phyloP scores from a whole-genome alignment of 2,329 filamentous ascomycete species.

The Nannizziopsis arthrosporioides region DNA sequence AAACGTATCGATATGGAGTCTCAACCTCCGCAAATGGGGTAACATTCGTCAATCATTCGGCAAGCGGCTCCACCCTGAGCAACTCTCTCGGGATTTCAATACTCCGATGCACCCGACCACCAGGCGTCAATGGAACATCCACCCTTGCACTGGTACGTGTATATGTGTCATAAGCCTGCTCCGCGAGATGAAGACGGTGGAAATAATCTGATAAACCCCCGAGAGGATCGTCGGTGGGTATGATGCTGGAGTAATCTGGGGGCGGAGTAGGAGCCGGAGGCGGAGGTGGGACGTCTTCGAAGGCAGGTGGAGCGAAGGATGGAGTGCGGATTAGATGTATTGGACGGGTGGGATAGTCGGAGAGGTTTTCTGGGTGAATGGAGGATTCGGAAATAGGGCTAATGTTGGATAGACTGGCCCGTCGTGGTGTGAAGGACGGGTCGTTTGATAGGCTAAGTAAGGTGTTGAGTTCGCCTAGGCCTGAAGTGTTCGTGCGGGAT shows the following conservation, averaged over 20 bases:
- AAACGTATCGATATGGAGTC: neutral
- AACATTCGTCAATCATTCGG: neutral
- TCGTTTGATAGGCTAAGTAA: slow-evolving; percentile 12
- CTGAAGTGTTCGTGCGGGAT: slow-evolving; percentile 18
- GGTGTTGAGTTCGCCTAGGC: slow-evolving; percentile 22
- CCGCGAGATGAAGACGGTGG: slow-evolving; percentile 51
- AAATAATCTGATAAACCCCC: slow-evolving; percentile 61
- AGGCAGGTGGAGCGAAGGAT: slow-evolving; percentile 78
- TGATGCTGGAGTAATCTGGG: slow-evolving; percentile 69
- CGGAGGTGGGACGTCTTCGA: slow-evolving; percentile 68
- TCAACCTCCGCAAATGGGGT: neutral
- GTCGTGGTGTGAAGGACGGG: neutral
- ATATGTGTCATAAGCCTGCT: slow-evolving; percentile 52
- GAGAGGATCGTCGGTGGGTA: slow-evolving; percentile 57
- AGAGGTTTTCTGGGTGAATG: slow-evolving; percentile 33
- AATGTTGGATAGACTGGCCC: neutral
- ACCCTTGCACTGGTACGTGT: slow-evolving; percentile 31
- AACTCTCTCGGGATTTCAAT: slow-evolving; percentile 52
- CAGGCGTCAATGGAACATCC: slow-evolving; percentile 53
- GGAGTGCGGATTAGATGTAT: slow-evolving; percentile 76
- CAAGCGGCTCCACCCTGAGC: slow-evolving; percentile 24
- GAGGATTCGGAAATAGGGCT: slow-evolving; percentile 24
- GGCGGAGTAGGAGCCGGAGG: slow-evolving; percentile 68
- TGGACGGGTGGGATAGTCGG: slow-evolving; percentile 47
- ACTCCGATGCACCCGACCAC: slow-evolving; percentile 49